Base-by-base conservation (phyloP, 768 basidiomycete species). In the Naganishia vaughanmartiniae region DNA sequence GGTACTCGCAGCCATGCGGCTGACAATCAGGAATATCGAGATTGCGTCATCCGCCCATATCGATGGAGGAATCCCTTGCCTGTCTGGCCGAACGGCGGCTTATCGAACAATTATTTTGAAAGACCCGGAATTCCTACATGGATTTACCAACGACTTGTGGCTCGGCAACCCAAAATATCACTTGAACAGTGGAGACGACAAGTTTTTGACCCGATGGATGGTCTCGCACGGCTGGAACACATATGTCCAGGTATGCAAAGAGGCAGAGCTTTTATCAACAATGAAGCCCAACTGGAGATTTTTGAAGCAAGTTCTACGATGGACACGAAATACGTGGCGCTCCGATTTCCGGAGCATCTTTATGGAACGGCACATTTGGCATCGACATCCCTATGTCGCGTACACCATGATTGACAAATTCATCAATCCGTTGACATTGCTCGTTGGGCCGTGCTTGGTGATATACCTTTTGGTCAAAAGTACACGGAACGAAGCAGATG, bases 271-370 rank as follows among this genome's bases (percentile, higher is more conserved):
- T 17, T 83, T 93, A 71, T 90, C 88, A 79, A 94, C 92, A 65
- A 97, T 94, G 93, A 95, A 95, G 82, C 92, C 92, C 31, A 91
- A 95, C 82, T 95, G 92, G 93, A 85, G 91, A 65, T 95, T 95
- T 83, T 83, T 94, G 81, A 93, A 93, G 83, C 93, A 95, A 80
- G 93, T 94, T 15, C 82, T 95, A 66, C 84, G 93, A 73, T 94
- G 92, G 93, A 95, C 92, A 19, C 83, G 93, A 72, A 95, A 95
- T 83, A 95, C 92, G 2, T 95, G 93, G 92, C 84, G 93, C 65
- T 90, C 89, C 1, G 93, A 95, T 84, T 77, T 94, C 73, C 85
- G 93, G 66, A 90, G 89, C 75, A 83, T 95, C 68, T 95, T 94
- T 80, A 93, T 86, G 84, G 92, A 95, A 78, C 82, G 93, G 67